These are phyloP conservation scores for Staphylotrichum tortipilum DNA, from an alignment of 495 filamentous ascomycete genomes.

Conservation along the genomic window DNA sequence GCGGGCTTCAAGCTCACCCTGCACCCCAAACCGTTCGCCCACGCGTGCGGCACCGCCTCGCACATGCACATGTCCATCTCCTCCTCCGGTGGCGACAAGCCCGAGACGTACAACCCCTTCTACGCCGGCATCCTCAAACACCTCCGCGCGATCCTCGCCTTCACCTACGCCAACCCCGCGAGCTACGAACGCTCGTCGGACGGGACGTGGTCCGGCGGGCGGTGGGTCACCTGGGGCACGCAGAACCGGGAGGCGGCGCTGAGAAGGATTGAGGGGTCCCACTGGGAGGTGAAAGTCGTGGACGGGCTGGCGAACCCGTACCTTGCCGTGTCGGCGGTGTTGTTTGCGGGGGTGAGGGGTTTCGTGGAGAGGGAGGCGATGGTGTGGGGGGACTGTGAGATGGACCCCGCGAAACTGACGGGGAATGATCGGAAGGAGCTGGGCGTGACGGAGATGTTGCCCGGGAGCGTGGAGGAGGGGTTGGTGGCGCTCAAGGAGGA, in stretches of 20 bases:
- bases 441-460: conserved; percentile 47
- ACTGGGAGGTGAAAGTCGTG: conserved; percentile 63
- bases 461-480: conserved; percentile 44
- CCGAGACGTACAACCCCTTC: conserved; percentile 44
- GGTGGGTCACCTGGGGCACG: conserved; percentile 67
- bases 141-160: conserved; percentile 55
- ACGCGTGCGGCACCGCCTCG: conserved; percentile 52
- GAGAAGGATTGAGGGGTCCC: conserved; percentile 49
- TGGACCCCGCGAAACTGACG: conserved; percentile 46
- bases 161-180: conserved; percentile 50
- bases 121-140: conserved; percentile 60
- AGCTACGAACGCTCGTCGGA: conserved; percentile 58
- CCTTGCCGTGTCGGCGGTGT: conserved; percentile 55
- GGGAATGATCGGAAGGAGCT: conserved; percentile 41
- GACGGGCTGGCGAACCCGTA: conserved; percentile 72
- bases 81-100: conserved; percentile 25
- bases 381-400: conserved; percentile 48
- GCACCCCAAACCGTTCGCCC: conserved; percentile 59
- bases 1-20: conserved; percentile 65
- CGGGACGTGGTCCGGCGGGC: conserved; percentile 64
- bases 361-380: conserved; percentile 39
- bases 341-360: conserved; percentile 59
- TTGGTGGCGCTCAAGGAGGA: conserved; percentile 42
- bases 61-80: conserved; percentile 62
- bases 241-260: conserved; percentile 67